A percentile compares a stretch with the other conserved stretches of the same genome.
phyloP scores from a whole-genome alignment of 345 rosid species.

The Cochlearia excelsa region DNA sequence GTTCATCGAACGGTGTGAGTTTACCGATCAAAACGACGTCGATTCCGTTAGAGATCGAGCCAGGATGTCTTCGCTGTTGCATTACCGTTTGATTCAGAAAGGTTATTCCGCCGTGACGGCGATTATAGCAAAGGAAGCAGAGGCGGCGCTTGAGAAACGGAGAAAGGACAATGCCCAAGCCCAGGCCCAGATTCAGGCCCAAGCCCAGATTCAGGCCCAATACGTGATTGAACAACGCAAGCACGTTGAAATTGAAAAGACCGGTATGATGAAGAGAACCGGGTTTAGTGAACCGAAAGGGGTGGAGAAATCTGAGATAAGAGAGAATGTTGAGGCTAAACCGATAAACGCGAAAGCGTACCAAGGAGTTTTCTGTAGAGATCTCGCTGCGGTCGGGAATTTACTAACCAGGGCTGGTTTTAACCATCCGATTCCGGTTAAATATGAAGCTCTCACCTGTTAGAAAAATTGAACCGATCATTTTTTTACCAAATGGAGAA shows the following conservation, averaged over 20 bases:
- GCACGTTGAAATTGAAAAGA: conserved; percentile 1
- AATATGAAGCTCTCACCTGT: conserved; percentile 89
- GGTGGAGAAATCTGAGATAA: too few species aligned
- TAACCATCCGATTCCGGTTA: conserved; percentile 70
- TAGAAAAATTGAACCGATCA: conserved; percentile 40
- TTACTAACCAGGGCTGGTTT: conserved; percentile 73
- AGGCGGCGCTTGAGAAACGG: conserved; percentile 55
- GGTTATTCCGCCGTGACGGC: conserved; percentile 66
- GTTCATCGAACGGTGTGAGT: conserved; percentile 79
- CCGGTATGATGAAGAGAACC: conserved; percentile 8
- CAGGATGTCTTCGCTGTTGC: conserved; percentile 71
- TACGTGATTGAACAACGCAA: conserved; percentile 24
- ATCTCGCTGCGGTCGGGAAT: conserved; percentile 71
- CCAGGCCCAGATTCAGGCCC: not conserved
- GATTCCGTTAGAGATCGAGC: conserved; percentile 79
- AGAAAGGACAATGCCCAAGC: conserved; percentile 45
- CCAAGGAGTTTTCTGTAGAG: conserved; percentile 92
- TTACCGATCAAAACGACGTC: conserved; percentile 60
- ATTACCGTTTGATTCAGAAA: conserved; percentile 81
- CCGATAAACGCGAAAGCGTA: conserved; percentile 44
- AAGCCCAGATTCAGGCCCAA: conserved; percentile 37
- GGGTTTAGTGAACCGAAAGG: not conserved
- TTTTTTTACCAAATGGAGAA: conserved; percentile 1
- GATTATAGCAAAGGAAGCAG: conserved; percentile 65
- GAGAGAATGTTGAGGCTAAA: not conserved